phyloP scores from a whole-genome alignment of 208 protist genomes.

The Trypanosoma melophagium region DNA sequence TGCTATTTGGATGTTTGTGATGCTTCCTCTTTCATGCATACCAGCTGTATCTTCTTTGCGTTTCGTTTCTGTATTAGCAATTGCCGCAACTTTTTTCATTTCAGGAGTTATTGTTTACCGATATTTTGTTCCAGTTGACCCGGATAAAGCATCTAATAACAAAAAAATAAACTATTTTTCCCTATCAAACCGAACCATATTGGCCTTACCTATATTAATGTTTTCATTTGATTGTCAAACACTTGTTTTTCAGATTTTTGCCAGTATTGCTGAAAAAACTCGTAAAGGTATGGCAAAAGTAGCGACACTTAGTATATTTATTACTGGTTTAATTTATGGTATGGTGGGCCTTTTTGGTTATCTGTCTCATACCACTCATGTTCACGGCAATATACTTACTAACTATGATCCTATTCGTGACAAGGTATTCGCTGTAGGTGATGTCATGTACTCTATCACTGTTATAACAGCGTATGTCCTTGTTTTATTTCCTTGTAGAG shows the following conservation, averaged over 20 bases:
- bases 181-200: constrained; percentile 35
- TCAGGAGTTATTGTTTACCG: constrained; percentile 56
- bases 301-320: constrained; percentile 44
- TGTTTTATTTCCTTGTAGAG: constrained; percentile 62
- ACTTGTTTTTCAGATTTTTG: constrained; percentile 66
- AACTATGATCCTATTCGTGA: constrained; percentile 67
- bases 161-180: constrained; percentile 37
- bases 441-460: constrained; percentile 53
- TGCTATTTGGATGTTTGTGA: constrained; percentile 41
- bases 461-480: constrained; percentile 65
- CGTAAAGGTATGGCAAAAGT: constrained; percentile 55
- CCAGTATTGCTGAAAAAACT: constrained; percentile 28
- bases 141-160: background rate
- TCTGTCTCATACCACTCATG: constrained; percentile 39
- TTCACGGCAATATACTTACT: constrained; percentile 69
- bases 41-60: constrained; percentile 44
- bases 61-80: constrained; percentile 49
- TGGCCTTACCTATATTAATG: constrained; percentile 63
- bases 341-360: constrained; percentile 70
- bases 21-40: constrained; percentile 65
- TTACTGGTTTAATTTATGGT: constrained; percentile 57
- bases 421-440: constrained; percentile 42
- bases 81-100: constrained; percentile 57
- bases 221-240: constrained; percentile 81
- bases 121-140: constrained; percentile 47